Evolutionary conservation across 768 basidiomycete genomes (phyloP).

Genomic region (Pleurotus citrinopileatus): DNA sequence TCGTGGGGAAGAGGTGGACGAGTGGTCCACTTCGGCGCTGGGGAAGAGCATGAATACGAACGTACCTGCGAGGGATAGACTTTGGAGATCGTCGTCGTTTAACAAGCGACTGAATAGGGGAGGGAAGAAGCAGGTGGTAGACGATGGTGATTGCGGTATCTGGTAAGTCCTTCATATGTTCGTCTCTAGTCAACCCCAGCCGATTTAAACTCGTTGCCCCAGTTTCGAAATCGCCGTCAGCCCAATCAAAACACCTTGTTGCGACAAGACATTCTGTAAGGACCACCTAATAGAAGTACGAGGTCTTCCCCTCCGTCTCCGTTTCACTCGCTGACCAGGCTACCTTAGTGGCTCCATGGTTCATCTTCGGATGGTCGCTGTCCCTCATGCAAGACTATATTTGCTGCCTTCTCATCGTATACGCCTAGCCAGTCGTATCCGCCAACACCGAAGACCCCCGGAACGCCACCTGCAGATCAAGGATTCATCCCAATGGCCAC

Average conservation of each 20-base stretch:
- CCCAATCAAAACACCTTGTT: slow-evolving; percentile 13
- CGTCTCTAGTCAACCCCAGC: neutral
- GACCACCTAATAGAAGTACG: slow-evolving; percentile 15
- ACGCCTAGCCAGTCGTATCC: neutral
- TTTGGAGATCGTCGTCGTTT: slow-evolving; percentile 13
- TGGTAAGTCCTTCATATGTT: slow-evolving; percentile 12
- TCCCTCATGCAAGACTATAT: slow-evolving; percentile 14
- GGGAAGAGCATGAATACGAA: slow-evolving; percentile 10
- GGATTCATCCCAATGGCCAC: neutral
- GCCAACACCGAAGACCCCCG: neutral
- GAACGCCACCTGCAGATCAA: neutral
- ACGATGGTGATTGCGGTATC: slow-evolving; percentile 20
- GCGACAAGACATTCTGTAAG: slow-evolving; percentile 13
- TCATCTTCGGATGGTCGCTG: slow-evolving; percentile 19
- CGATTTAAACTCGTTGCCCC: neutral
- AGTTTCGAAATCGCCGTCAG: slow-evolving; percentile 13
- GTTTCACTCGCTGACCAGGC: neutral
- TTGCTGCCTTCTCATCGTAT: slow-evolving; percentile 7
- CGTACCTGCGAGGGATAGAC: slow-evolving; percentile 9
- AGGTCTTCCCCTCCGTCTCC: neutral
- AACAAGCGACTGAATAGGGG: slow-evolving; percentile 3
- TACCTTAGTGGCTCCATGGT: slow-evolving; percentile 16
- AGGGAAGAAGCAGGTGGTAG: slow-evolving; percentile 4
- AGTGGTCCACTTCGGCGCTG: slow-evolving; percentile 6
- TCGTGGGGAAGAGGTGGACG: neutral